Base-by-base conservation (phyloP, 2,329 filamentous ascomycete genomes). In the Scedosporium boydii region DNA sequence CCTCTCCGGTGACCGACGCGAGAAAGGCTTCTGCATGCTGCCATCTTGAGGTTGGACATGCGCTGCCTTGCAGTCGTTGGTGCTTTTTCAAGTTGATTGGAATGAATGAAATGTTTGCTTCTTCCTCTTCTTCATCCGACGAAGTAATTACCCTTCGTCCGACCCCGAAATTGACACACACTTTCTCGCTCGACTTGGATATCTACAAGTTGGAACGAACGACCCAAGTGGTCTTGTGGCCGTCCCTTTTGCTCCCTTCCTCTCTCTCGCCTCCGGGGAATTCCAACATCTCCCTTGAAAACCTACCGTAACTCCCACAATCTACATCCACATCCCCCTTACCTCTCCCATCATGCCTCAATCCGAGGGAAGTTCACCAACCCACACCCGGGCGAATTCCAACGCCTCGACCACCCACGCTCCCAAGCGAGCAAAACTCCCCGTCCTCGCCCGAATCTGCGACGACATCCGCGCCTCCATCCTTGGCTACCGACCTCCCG, bases 381-480 rank as follows among this genome's bases (percentile, higher is more conserved):
- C 57, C 21, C 21, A 38, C 57, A 34, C 55, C 7, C 55, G 55
- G 29, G 38, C 18, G 42, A 42, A 41, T 38, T 44, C 57, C 29
- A 14, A 51, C 42, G 10, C 14, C 42, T 23, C 42, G 6, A 38
- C 42, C 59, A 5, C 26, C 23, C 4, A 38, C 46, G 27, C 48
- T 1, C 10, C 29, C 59, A 51, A 55, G 16, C 21, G 26, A 29
- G 48, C 48, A 6, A 61, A 61, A 34, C 48, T 61, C 29, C 59
- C 59, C 12, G 7, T 61, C 46, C 59, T 61, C 16, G 59, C 59
- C 48, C 59, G 59, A 21, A 61, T 61, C 26, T 62, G 60, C 53
- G 60, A 62, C 41, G 53, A 57, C 21, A 51, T 62, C 38, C 60
- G 60, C 53, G 60, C 53, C 55, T 26, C 53, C 34, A 48, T 62